Percentiles rank a stretch among this genome's conserved stretches.
Evolutionary conservation across 495 filamentous ascomycete species (phyloP).

Genomic region (Astrothelium macrocarpum): DNA sequence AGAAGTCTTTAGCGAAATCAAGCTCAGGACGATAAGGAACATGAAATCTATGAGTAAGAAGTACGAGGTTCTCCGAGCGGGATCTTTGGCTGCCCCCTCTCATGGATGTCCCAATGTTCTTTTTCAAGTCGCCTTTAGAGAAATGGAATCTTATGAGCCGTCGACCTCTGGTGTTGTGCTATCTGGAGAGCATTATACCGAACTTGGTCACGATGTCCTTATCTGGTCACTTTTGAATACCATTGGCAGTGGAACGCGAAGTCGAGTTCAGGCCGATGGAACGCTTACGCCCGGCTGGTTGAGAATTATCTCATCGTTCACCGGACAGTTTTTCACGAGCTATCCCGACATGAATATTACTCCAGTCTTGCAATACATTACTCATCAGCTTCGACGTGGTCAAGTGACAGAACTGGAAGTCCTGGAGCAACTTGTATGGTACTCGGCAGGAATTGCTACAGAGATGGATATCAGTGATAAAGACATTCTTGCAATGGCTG

Average conservation of each 20-base stretch:
- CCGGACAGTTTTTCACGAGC: constrained; percentile 76
- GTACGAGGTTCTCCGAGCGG: constrained; percentile 76
- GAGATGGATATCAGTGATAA: constrained; percentile 76
- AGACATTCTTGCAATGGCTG: constrained; percentile 77
- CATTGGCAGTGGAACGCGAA: constrained; percentile 62
- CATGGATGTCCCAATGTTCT: constrained; percentile 83
- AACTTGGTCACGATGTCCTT: constrained; percentile 84
- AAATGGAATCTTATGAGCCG: constrained; percentile 87
- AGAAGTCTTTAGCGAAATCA: constrained; percentile 64
- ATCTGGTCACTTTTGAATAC: constrained; percentile 79
- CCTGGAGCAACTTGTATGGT: constrained; percentile 73
- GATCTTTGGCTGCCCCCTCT: constrained; percentile 76
- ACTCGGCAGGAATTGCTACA: constrained; percentile 86
- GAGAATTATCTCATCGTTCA: constrained; percentile 70
- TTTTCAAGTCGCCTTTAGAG: constrained; percentile 71
- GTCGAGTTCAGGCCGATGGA: constrained; percentile 71
- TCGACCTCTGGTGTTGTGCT: constrained; percentile 87
- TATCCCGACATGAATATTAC: constrained; percentile 72
- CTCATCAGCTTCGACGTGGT: constrained; percentile 66
- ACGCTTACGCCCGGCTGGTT: constrained; percentile 86
- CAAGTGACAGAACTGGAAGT: constrained; percentile 82
- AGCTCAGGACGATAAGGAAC: constrained; percentile 65
- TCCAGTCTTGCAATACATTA: constrained; percentile 83
- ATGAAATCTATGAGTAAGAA: constrained; percentile 78
- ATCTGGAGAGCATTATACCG: constrained; percentile 85